These are phyloP conservation scores for Verruconis gallopava DNA, from an alignment of 2,329 filamentous ascomycete genomes.

Conservation along the genomic window DNA sequence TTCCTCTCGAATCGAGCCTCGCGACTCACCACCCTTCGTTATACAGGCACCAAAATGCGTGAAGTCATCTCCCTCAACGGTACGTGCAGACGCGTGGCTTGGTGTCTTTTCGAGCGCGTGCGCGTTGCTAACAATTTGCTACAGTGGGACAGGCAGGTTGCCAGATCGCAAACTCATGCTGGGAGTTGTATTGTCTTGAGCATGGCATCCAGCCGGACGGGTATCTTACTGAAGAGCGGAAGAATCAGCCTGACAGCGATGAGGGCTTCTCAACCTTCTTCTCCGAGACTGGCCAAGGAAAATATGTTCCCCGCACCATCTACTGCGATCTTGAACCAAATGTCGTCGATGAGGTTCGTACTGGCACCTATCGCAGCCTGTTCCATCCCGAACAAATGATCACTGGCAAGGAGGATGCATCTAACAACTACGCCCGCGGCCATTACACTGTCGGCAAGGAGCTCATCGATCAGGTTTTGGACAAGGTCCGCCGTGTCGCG, in stretches of 20 bases:
- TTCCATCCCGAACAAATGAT: constrained; percentile 99
- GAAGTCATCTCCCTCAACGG: constrained; percentile 99
- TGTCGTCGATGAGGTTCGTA: constrained; percentile 98
- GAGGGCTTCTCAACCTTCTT: constrained; percentile 99
- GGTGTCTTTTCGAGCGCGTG: constrained; percentile 13
- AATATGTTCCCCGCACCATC: constrained; percentile 97
- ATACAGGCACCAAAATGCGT: constrained; percentile 13
- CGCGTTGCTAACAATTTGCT: constrained; percentile 39
- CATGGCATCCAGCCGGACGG: constrained; percentile 99
- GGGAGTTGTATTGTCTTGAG: constrained; percentile 99
- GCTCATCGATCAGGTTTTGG: constrained; percentile 92
- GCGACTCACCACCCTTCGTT: constrained; percentile 6
- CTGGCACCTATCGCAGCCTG: constrained; percentile 85
- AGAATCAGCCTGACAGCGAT: constrained; percentile 70
- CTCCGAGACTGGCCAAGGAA: constrained; percentile 97
- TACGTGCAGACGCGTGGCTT: constrained; percentile 38
- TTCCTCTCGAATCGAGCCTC: no score
- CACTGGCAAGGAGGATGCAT: constrained; percentile 98
- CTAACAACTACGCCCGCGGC: constrained; percentile 99
- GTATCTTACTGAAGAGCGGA: constrained; percentile 96
- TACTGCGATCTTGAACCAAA: constrained; percentile 99
- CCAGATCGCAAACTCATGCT: constrained; percentile 99
- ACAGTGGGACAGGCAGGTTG: constrained; percentile 99
- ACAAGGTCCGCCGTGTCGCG: constrained; percentile 94
- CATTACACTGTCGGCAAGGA: constrained; percentile 99